Percentiles rank a stretch among this genome's conserved stretches.
Conservation (phyloP, 345 rosid genomes). For the Anacardium occidentale region DNA sequence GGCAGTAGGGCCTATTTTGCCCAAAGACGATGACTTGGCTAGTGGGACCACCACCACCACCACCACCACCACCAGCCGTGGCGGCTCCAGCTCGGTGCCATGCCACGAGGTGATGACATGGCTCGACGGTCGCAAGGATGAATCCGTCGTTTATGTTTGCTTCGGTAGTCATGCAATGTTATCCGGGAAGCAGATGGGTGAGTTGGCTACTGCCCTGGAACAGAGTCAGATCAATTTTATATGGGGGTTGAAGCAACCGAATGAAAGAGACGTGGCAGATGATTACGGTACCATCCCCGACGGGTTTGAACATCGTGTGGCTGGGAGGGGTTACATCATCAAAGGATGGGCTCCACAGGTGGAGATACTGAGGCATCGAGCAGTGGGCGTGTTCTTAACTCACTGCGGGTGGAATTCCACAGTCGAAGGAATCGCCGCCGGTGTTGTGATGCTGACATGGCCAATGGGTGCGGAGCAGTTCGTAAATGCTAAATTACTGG, state of each 20-base stretch:
- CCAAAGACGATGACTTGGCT: background rate
- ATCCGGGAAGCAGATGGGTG: slow-evolving; percentile 2
- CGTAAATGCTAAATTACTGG: slow-evolving; percentile 27
- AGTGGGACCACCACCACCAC: too few species aligned
- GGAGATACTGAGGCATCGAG: slow-evolving; percentile 6
- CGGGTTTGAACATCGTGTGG: slow-evolving; percentile 17
- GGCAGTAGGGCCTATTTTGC: slow-evolving; percentile 42
- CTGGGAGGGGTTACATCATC: slow-evolving; percentile 9
- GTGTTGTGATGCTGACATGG: slow-evolving; percentile 42
- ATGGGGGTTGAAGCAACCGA: slow-evolving; percentile 3
- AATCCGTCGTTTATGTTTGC: slow-evolving; percentile 10
- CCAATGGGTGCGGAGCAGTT: slow-evolving; percentile 42
- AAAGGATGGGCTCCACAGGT: slow-evolving; percentile 24
- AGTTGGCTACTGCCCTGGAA: slow-evolving; percentile 12
- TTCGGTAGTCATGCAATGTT: slow-evolving; percentile 17
- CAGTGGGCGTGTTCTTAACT: slow-evolving; percentile 15
- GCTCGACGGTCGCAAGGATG: slow-evolving; percentile 12
- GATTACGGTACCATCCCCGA: background rate
- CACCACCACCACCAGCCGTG: slow-evolving; percentile 11
- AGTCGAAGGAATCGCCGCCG: slow-evolving; percentile 28
- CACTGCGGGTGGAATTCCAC: slow-evolving; percentile 23
- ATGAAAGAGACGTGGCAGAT: background rate
- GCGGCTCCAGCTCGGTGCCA: slow-evolving; percentile 29
- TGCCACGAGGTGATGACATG: slow-evolving; percentile 15
- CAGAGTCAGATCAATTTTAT: slow-evolving; percentile 9